These are phyloP conservation scores for Fomes fomentarius DNA, from an alignment of 1,284 basidiomycete species.

Conservation along the genomic window DNA sequence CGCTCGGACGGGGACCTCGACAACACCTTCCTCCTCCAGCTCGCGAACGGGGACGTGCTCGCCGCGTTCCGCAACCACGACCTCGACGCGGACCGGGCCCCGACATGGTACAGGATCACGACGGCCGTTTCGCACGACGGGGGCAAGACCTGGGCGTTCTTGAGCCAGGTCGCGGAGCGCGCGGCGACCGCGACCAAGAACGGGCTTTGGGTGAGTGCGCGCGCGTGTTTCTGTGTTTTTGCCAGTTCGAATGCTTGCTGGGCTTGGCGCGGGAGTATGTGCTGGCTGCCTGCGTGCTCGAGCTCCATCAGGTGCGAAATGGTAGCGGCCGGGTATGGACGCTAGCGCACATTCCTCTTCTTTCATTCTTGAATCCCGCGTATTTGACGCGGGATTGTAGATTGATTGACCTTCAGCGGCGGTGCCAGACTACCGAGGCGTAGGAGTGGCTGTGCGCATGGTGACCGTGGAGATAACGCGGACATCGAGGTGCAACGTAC, in stretches of 20 bases:
- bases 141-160: constrained; percentile 3
- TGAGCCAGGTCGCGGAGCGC: constrained; percentile 8
- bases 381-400: neutral
- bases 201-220: constrained; percentile 6
- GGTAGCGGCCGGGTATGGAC: no score
- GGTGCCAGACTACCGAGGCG: no score
- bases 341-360: no score
- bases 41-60: constrained; percentile 6
- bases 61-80: constrained; percentile 11
- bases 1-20: constrained; percentile 7
- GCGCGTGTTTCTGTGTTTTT: no score
- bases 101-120: constrained; percentile 4
- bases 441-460: no score
- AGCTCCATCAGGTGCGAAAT: no score
- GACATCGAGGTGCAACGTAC: no score
- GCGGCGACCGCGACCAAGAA: constrained; percentile 6
- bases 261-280: no score
- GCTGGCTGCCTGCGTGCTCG: no score
- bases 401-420: no score
- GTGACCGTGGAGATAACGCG: no score
- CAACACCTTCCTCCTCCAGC: constrained; percentile 9
- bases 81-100: neutral
- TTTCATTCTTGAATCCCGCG: neutral
- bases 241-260: no score
- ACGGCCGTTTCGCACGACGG: constrained; percentile 2